Evolutionary conservation across 148 eudicot species (phyloP).

Genomic region (Rhododendron henanense): DNA sequence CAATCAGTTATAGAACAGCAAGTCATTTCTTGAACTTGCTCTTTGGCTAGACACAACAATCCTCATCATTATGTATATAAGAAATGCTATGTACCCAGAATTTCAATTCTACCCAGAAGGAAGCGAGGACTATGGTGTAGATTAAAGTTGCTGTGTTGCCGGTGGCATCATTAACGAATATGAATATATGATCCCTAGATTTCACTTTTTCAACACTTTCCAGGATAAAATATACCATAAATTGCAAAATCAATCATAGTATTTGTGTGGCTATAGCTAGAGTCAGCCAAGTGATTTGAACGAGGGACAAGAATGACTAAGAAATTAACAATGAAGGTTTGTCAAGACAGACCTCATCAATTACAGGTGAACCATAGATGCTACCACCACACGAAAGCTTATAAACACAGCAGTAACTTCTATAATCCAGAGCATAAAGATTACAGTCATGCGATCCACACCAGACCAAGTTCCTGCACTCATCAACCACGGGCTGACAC

Average conservation of each 20-base stretch:
- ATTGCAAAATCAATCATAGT: neutral
- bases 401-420: slow-evolving; percentile 51
- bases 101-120: neutral
- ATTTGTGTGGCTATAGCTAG: neutral
- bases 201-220: neutral
- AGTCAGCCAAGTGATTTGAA: neutral
- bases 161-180: neutral
- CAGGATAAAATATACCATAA: neutral
- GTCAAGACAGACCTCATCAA: slow-evolving; percentile 49
- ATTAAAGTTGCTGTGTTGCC: neutral
- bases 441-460: slow-evolving; percentile 91
- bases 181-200: neutral
- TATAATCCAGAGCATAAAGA: slow-evolving; percentile 80
- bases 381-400: slow-evolving; percentile 76
- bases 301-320: neutral
- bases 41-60: neutral
- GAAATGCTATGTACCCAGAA: neutral
- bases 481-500: slow-evolving; percentile 74
- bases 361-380: slow-evolving; percentile 73
- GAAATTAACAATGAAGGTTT: neutral
- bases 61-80: neutral
- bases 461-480: slow-evolving; percentile 70
- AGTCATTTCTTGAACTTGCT: neutral
- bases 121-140: neutral
- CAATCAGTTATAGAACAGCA: neutral